phyloP scores from a whole-genome alignment of 2,329 filamentous ascomycete genomes.

The Colletotrichum brevisporum region DNA sequence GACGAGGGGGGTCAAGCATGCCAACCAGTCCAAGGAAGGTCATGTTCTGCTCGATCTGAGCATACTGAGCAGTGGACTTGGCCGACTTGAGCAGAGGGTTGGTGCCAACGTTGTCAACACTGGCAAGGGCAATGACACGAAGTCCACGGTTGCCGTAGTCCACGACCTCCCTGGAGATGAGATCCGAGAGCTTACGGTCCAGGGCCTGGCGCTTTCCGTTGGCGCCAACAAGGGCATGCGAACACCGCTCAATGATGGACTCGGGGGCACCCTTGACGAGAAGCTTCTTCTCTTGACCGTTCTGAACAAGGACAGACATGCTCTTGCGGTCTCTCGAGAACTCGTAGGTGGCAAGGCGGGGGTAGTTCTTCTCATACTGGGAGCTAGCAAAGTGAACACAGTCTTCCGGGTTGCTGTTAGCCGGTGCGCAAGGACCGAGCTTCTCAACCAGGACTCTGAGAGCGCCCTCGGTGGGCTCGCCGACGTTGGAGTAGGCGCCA shows the following conservation, averaged over 20 bases:
- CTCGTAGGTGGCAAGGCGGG: conserved; percentile 89
- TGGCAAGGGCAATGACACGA: conserved; percentile 93
- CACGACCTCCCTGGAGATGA: conserved; percentile 84
- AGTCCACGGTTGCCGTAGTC: conserved; percentile 94
- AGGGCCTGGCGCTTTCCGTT: conserved; percentile 84
- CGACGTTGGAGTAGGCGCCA: conserved; percentile 83
- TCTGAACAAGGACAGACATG: conserved; percentile 94
- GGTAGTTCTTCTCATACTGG: conserved; percentile 83
- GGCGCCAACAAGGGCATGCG: conserved; percentile 82
- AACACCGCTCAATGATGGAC: conserved; percentile 92
- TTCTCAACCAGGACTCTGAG: conserved; percentile 94
- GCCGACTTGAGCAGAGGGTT: conserved; percentile 81
- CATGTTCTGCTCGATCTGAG: conserved; percentile 91
- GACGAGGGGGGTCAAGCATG: conserved; percentile 96
- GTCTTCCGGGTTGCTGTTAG: conserved; percentile 67
- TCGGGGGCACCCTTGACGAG: conserved; percentile 98
- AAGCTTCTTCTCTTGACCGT: conserved; percentile 79
- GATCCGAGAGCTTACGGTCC: conserved; percentile 75
- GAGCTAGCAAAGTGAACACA: conserved; percentile 86
- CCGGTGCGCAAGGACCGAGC: conserved; percentile 83
- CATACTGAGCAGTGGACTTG: conserved; percentile 87
- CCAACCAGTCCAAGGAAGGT: conserved; percentile 93
- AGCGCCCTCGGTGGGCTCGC: conserved; percentile 95
- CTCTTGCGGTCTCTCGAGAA: conserved; percentile 99
- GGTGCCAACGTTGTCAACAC: conserved; percentile 80